Evolutionary conservation across 129 eudicot species (phyloP).

Genomic region (Flaveria sonorensis): DNA sequence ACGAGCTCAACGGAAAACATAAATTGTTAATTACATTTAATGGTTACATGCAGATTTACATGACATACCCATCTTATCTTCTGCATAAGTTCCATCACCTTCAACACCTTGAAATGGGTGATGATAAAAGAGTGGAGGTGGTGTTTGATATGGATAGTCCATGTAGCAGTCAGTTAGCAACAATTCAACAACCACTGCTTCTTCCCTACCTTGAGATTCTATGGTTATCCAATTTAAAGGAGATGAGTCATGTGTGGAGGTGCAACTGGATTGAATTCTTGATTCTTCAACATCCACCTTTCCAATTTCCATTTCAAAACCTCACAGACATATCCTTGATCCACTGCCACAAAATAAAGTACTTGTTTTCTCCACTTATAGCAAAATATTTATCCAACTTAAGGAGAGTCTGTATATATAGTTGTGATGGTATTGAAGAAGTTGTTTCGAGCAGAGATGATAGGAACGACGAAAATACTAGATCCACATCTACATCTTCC

Average conservation of each 20-base stretch:
- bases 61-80: slow-evolving; percentile 10
- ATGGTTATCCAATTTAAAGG: accelerated
- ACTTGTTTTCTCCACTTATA: slow-evolving; percentile 20
- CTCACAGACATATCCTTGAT: neutral
- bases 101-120: neutral
- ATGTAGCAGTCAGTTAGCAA: neutral
- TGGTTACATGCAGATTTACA: neutral
- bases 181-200: neutral
- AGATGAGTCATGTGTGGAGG: slow-evolving; percentile 23
- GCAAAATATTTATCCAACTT: slow-evolving; percentile 15
- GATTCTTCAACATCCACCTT: neutral
- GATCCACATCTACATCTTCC: slow-evolving; percentile 4
- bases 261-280: slow-evolving; percentile 11
- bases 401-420: accelerated
- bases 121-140: neutral
- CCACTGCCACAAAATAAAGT: neutral
- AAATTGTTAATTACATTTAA: neutral
- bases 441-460: slow-evolving; percentile 20
- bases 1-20: neutral
- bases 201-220: neutral
- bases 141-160: slow-evolving; percentile 20
- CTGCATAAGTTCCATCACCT: neutral
- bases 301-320: neutral
- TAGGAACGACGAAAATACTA: neutral
- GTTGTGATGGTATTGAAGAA: slow-evolving; percentile 1